phyloP scores from a whole-genome alignment of 129 eudicot species.

The Logfia minima region DNA sequence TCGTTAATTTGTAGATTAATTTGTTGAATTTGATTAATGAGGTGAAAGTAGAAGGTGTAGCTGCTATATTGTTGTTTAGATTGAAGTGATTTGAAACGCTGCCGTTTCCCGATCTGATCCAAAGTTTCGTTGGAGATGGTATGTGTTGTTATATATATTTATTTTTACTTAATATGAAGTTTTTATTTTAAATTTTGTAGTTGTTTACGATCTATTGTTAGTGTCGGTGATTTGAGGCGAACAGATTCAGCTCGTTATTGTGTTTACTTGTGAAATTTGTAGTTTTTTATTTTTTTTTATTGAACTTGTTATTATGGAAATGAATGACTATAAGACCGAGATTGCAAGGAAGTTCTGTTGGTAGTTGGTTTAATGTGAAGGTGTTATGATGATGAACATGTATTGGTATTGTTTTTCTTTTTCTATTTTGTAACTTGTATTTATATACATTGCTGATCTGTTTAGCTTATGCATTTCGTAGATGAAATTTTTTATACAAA shows the following conservation, averaged over 20 bases:
- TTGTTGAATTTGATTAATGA: conserved; percentile 12
- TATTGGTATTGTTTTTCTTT: background rate
- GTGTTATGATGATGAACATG: conserved; percentile 8
- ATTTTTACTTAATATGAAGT: background rate
- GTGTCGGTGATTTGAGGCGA: conserved; percentile 21
- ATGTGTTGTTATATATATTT: background rate
- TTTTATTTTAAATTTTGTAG: background rate
- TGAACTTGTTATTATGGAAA: background rate
- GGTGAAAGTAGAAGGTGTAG: conserved; percentile 16
- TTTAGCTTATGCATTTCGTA: conserved; percentile 3
- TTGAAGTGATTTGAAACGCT: conserved; percentile 23
- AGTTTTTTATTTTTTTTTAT: background rate
- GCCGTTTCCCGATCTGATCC: conserved; percentile 42
- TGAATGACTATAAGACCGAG: background rate
- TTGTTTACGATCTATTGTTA: background rate
- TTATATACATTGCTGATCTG: conserved; percentile 26
- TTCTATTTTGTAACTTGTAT: background rate
- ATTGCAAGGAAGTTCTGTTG: conserved; percentile 4
- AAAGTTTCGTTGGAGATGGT: conserved; percentile 29
- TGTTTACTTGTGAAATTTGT: conserved; percentile 9
- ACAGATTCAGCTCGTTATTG: background rate
- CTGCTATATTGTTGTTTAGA: conserved; percentile 24
- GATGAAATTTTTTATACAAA: background rate
- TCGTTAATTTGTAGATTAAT: conserved; percentile 9
- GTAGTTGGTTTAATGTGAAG: conserved; percentile 18